These are phyloP conservation scores for Paracorniculantispora psalliotae DNA, from an alignment of 2,329 filamentous ascomycete species.

Conservation along the genomic window DNA sequence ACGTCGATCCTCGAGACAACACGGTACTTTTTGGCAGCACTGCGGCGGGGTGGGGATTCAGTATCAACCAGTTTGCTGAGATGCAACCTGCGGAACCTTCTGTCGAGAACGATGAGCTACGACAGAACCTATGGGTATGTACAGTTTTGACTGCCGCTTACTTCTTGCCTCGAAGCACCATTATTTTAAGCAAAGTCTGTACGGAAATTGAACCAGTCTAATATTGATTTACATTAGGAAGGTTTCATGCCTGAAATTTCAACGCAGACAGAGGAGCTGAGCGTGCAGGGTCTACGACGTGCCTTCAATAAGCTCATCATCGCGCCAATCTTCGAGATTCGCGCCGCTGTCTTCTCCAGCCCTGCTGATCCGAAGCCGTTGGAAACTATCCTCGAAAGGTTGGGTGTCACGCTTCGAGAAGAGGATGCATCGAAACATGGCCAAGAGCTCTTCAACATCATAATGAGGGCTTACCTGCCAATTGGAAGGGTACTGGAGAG, in stretches of 20 bases:
- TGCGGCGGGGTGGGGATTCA: constrained; percentile 74
- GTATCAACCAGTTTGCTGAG: constrained; percentile 90
- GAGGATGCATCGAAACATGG: constrained; percentile 92
- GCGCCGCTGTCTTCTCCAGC: constrained; percentile 93
- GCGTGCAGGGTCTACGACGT: constrained; percentile 54
- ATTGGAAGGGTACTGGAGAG: constrained; percentile 86
- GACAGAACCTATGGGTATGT: constrained; percentile 96
- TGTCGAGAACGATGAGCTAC: constrained; percentile 99
- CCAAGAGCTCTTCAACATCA: constrained; percentile 94
- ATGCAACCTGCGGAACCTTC: constrained; percentile 99
- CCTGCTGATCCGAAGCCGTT: constrained; percentile 67
- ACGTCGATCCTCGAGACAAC: background rate
- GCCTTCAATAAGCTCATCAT: constrained; percentile 99
- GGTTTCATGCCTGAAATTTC: constrained; percentile 99
- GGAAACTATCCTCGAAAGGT: constrained; percentile 76
- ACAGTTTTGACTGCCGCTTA: background rate
- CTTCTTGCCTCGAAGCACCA: background rate
- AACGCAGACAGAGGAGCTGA: constrained; percentile 52
- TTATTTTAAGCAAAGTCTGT: too few species aligned
- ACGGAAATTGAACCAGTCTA: background rate
- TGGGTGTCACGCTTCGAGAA: constrained; percentile 78
- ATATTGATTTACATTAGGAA: constrained; percentile 41
- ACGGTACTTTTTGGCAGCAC: background rate
- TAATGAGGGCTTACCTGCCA: constrained; percentile 98
- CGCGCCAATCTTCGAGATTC: constrained; percentile 99